Evolutionary conservation across 2,329 filamentous ascomycete genomes (phyloP), one percentile per base, ranked within the genome.

Genomic region (Xylariales sp.): DNA sequence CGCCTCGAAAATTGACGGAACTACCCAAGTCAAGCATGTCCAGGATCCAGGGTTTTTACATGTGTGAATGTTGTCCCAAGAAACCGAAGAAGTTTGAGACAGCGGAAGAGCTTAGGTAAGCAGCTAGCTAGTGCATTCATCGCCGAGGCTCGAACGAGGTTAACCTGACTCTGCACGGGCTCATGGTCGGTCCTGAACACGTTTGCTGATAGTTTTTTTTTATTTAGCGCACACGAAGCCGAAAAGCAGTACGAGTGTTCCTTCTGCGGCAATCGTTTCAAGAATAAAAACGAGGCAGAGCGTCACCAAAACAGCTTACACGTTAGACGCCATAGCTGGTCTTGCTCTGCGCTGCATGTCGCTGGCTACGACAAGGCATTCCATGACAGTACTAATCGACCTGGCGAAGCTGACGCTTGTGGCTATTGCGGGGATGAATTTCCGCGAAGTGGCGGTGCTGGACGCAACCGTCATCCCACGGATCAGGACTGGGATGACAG

Each of bases 201-300:
- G 14, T 24, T 32, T 31, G 31, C 46, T 51, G 42, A 55, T 50
- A 3, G 34, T 35, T 35, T 18, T 16, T 48, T 31, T 25, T 44
- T 31, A 37, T 35, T 27, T n/a, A 96, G 91, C 49, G 71, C 83
- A 32, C 91, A 97, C 61, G 88, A 93, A 64, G 82, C 88, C 58
- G 93, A 97, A 64, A 97, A 97, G 64, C 91, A 97, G 64, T 97
- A 96, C 62, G 87, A 87, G 48, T 97, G 91, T 63, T 77, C 81
- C 20, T 97, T 88, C 61, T 97, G 91, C 62, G 86, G 86, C 31
- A 96, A 96, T 60, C 82, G 91, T 9, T 97, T 97, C 72, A 97
- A 97, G 67, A 97, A 97, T 69, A 97, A 97, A 68, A 97, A 97
- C 56, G 93, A 97, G 67, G 90, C 90, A 3, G 91, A 97, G 63